These are phyloP conservation scores for Pichia occidentalis DNA, from an alignment of 805 yeast genomes.

Conservation along the genomic window DNA sequence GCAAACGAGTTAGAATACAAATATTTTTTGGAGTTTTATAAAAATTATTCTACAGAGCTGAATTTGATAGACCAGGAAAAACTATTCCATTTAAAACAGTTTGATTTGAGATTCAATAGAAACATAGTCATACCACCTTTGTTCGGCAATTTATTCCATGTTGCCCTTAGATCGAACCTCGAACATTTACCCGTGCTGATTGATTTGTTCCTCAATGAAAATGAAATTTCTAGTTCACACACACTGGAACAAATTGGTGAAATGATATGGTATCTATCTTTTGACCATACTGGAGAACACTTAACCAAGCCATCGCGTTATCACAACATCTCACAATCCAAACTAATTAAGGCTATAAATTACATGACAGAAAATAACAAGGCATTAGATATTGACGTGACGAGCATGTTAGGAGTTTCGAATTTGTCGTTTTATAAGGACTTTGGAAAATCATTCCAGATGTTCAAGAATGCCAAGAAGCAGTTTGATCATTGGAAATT, in stretches of 20 bases:
- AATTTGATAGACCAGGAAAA: constrained; percentile 26
- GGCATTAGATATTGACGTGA: constrained; percentile 19
- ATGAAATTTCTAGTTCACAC: constrained; percentile 11
- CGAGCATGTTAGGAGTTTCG: constrained; percentile 27
- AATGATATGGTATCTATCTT: constrained; percentile 26
- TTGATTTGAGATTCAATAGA: constrained; percentile 13
- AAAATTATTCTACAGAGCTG: constrained; percentile 16
- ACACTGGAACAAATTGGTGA: constrained; percentile 24
- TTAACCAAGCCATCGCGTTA: constrained; percentile 18
- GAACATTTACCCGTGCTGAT: constrained; percentile 19
- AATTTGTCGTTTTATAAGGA: constrained; percentile 22
- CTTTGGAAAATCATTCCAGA: constrained; percentile 19
- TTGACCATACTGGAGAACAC: constrained; percentile 26
- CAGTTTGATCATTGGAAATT: constrained; percentile 30
- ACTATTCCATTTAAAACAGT: constrained; percentile 20
- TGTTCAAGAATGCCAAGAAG: constrained; percentile 26
- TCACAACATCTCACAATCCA: constrained; percentile 23
- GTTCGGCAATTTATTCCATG: constrained; percentile 23
- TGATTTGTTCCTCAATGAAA: constrained; percentile 16
- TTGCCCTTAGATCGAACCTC: constrained; percentile 21
- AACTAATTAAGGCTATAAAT: constrained; percentile 21
- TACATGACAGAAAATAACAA: constrained; percentile 13
- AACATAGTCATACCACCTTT: constrained; percentile 23
- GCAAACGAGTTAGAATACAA: constrained; percentile 22
- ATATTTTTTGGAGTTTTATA: constrained; percentile 22